Evolutionary conservation across 768 basidiomycete species (phyloP), one percentile per base, ranked within the genome.

Genomic region (Agrocybe praecox): DNA sequence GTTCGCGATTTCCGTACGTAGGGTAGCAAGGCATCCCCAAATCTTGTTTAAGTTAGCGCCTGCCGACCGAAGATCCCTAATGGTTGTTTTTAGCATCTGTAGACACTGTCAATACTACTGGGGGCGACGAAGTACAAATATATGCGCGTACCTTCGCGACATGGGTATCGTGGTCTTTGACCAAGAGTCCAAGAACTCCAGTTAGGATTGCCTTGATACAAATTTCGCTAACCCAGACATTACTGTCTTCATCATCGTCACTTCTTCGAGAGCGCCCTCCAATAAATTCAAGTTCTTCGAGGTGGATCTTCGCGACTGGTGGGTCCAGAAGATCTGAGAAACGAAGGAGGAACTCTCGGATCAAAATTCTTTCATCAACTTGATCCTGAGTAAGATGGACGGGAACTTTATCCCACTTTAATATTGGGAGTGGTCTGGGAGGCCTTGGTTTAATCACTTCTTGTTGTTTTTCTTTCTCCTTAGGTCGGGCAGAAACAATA

Each of bases 311-410:
- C 47, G 83, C 67, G 42, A 73, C 64, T 14, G 63, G 48, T 11
- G 75, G 75, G 23, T 84, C 81, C 61, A 87, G 68, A 15, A 83
- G 53, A 24, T 76, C 73, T 1, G 76, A 74, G 60, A 92, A 92
- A 32, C 91, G 80, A 46, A 89, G 65, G 11, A 83, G 66, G 66
- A 92, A 94, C 69, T 93, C 91, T 55, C 91, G 84, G 43, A 92
- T 86, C 61, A 83, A 75, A 46, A 92, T 80, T 10, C 90, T 85
- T 23, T 80, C 76, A 59, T 88, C 79, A 1, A 80, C 83, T 40
- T 83, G 80, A 0, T 74, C 64, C 36, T 74, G 71, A 6, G 75
- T 70, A 14, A 88, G 71, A 26, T 60, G 62, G 12, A 77, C 74
- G 1, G 74, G 74, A 6, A 89, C 66, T 6, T 67, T 63, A 5